A percentile compares a stretch with the other conserved stretches of the same genome.
phyloP scores from a whole-genome alignment of 805 yeast genomes.

The Candida fluviatilis region DNA sequence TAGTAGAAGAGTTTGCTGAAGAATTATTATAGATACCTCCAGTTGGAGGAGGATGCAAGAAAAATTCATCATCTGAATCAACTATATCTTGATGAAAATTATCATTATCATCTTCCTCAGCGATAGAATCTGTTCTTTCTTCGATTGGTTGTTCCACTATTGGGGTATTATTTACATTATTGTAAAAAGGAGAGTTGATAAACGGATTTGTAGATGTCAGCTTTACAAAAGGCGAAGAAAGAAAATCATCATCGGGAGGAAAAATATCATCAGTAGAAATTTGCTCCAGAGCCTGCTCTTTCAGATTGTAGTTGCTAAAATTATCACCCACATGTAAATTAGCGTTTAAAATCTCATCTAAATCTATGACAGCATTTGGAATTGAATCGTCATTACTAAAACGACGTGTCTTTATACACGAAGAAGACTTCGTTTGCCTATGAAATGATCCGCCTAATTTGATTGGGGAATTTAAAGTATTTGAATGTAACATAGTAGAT shows the following conservation, averaged over 20 bases:
- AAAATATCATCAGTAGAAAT: constrained; percentile 3
- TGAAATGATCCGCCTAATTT: constrained; percentile 12
- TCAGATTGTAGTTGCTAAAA: constrained; percentile 2
- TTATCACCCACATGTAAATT: constrained; percentile 23
- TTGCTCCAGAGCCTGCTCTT: constrained; percentile 1
- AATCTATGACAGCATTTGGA: constrained; percentile 38
- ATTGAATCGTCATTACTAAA: constrained; percentile 12
- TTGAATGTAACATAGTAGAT: constrained; percentile 4
- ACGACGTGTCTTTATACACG: constrained; percentile 6
- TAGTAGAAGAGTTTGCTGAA: constrained; percentile 32
- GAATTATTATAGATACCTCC: constrained; percentile 17
- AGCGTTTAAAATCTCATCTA: constrained; percentile 35
- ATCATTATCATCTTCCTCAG: constrained; percentile 20
- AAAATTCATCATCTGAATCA: constrained; percentile 9
- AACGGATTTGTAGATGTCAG: constrained; percentile 14
- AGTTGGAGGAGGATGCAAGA: constrained; percentile 20
- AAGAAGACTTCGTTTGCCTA: constrained; percentile 2
- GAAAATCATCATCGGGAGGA: constrained; percentile 21
- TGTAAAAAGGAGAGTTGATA: constrained; percentile 12
- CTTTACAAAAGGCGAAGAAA: constrained; percentile 29
- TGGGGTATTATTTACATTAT: constrained; percentile 9
- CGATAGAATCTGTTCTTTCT: constrained; percentile 15
- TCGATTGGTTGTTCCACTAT: constrained; percentile 28
- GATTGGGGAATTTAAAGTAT: constrained; percentile 32
- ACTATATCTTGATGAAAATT: constrained; percentile 10